Evolutionary conservation across 2,329 filamentous ascomycete genomes (phyloP).

Genomic region (Tolypocladium sp.): DNA sequence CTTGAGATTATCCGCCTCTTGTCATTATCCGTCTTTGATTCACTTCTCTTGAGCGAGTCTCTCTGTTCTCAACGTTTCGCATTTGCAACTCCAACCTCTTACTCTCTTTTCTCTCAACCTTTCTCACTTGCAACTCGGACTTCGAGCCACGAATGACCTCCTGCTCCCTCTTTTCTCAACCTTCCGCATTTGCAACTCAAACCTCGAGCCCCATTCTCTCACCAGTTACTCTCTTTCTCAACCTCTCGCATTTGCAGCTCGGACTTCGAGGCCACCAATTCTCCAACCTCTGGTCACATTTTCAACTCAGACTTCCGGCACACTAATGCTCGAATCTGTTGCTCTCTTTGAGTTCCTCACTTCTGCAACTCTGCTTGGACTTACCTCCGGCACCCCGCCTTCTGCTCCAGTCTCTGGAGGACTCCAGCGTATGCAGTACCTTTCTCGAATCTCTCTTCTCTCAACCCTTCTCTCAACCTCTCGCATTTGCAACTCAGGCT

Average conservation of each 20-base stretch:
- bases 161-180: no score
- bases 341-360: background rate
- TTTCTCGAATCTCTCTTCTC: no score
- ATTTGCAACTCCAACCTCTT: background rate
- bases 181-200: no score
- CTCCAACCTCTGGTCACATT: background rate
- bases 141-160: no score
- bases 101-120: background rate
- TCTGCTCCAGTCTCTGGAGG: background rate
- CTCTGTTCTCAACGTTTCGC: background rate
- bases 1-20: background rate
- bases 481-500: background rate
- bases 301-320: background rate
- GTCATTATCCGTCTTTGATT: background rate
- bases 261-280: background rate
- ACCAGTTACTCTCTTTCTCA: background rate
- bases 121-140: background rate
- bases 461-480: background rate
- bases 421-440: no score
- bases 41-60: background rate
- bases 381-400: background rate
- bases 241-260: background rate
- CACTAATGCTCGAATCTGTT: background rate
- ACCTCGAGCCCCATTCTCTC: no score
- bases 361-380: background rate